Percentiles rank a stretch among this genome's conserved stretches.
phyloP scores from a whole-genome alignment of 1,139 yeast species.

The Kurtzmaniella natalensis region DNA sequence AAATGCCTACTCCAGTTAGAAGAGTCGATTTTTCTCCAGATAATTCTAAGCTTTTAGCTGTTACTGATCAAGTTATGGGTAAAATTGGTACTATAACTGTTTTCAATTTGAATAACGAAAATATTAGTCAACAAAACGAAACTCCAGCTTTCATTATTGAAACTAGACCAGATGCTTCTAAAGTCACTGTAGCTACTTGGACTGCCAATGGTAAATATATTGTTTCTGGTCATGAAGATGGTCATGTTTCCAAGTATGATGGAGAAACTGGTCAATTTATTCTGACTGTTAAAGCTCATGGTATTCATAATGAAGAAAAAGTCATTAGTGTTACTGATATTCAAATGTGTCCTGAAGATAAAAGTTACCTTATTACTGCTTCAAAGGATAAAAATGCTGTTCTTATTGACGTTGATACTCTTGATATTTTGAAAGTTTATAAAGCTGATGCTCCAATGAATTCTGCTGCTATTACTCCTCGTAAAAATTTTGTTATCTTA shows the following conservation, averaged over 20 bases:
- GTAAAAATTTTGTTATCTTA: conserved; percentile 84
- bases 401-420: conserved; percentile 72
- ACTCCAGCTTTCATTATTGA: conserved; percentile 62
- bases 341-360: conserved; percentile 80
- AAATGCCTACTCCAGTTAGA: conserved; percentile 80
- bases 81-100: conserved; percentile 73
- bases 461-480: conserved; percentile 90
- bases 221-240: conserved; percentile 86
- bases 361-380: conserved; percentile 84
- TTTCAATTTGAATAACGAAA: conserved; percentile 51
- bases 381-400: conserved; percentile 91
- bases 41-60: conserved; percentile 63
- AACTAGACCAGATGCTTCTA: conserved; percentile 58
- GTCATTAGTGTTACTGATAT: conserved; percentile 64
- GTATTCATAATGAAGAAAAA: conserved; percentile 55
- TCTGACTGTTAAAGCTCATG: conserved; percentile 59
- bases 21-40: conserved; percentile 84
- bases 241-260: conserved; percentile 76
- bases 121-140: conserved; percentile 33
- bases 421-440: conserved; percentile 69
- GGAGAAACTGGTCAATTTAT: conserved; percentile 70
- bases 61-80: conserved; percentile 94
- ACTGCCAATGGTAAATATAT: conserved; percentile 69
- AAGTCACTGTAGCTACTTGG: conserved; percentile 88
- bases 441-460: conserved; percentile 93